phyloP scores from a whole-genome alignment of 2,329 filamentous ascomycete species.

The Anisogramma anomala region DNA sequence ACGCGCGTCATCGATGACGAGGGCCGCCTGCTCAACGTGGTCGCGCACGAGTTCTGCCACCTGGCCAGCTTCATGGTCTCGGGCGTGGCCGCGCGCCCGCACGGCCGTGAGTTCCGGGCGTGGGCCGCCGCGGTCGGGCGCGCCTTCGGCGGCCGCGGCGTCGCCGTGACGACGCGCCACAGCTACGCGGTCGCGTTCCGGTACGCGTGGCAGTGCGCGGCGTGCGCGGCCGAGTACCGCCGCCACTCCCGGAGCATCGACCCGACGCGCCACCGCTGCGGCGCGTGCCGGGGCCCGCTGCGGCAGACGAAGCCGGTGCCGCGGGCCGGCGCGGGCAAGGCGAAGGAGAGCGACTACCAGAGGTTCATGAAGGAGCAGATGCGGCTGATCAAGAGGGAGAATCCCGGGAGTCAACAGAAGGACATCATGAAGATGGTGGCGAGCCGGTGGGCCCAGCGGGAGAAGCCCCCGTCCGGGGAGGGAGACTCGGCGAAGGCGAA shows the following conservation, averaged over 20 bases:
- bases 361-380: constrained; percentile 56
- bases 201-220: constrained; percentile 71
- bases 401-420: constrained; percentile 48
- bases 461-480: constrained; percentile 17
- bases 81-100: constrained; percentile 61
- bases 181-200: constrained; percentile 84
- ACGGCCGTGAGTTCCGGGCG: constrained; percentile 71
- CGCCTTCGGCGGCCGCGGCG: constrained; percentile 48
- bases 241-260: constrained; percentile 82
- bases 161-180: constrained; percentile 83
- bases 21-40: constrained; percentile 68
- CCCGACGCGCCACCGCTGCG: constrained; percentile 58
- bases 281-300: constrained; percentile 58
- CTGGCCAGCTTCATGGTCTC: constrained; percentile 83
- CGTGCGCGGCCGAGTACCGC: constrained; percentile 62
- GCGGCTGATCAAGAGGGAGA: constrained; percentile 42
- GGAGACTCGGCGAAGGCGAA: constrained; percentile 5
- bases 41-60: constrained; percentile 97
- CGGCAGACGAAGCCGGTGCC: constrained; percentile 72
- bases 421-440: constrained; percentile 59
- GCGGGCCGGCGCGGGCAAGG: constrained; percentile 26
- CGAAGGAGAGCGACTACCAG: constrained; percentile 36
- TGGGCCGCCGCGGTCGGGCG: constrained; percentile 50
- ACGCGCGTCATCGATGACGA: constrained; percentile 76
- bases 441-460: constrained; percentile 45